Evolutionary conservation across 352 stramenopile species (phyloP), one percentile per base, ranked within the genome.

Genomic region (Pythium dissotocum): DNA sequence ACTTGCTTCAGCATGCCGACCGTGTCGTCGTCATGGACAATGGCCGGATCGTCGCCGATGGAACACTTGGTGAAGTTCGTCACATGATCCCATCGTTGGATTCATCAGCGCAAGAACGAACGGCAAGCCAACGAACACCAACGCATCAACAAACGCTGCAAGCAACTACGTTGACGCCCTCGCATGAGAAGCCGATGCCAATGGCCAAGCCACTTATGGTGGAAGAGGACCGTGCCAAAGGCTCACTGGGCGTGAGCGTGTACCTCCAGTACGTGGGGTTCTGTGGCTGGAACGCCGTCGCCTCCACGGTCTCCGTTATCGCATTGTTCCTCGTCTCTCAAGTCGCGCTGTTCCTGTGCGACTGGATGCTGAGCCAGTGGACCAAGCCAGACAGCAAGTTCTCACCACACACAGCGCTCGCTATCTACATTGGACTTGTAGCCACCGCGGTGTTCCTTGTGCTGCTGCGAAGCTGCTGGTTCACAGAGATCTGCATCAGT

Each of bases 1-100:
- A 85, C 33, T 71, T 85, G 10, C 61, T 79, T 8, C 62, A 61
- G 14, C 60, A 82, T 40, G 68, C 76, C 5, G 72, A 82, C 32
- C 69, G 58, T 6, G 69, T 86, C 16, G 42, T 86, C 9, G 70
- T 84, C 3, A 59, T 86, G 58, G 61, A 70, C 0, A 52, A 77
- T 28, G 78, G 78, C 21, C 30, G 61, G 6, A 67, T 82, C 36
- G 61, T 76, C 24, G 71, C 65, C 10, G 75, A 77, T 36, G 77
- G 77, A 38, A 70, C 63, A 36, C 60, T 74, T 7, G 42, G 58
- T 0, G 51, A 73, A 24, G 30, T 82, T 4, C 63, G 60, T 5
- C 63, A 30, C 8, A 36, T 65, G 21, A 78, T 80, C 58, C 73
- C 76, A 32, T 71, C 70, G 21, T 48, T 82, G 14, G 54, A 63